phyloP scores from a whole-genome alignment of 23 red algal genomes.

The Gracilaria vermiculophylla region DNA sequence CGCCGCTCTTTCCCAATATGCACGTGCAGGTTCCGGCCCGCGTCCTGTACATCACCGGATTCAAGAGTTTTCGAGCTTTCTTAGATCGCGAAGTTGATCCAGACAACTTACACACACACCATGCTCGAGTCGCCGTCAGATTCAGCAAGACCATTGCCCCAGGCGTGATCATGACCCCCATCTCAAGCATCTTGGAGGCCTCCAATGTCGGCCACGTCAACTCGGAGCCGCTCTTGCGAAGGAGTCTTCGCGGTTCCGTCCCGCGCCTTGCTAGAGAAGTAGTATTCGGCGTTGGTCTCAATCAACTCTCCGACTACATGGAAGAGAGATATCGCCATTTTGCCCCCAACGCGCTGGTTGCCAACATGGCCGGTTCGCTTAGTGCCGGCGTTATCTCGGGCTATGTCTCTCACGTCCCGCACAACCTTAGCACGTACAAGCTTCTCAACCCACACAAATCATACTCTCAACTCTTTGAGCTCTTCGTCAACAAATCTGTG shows the following conservation, averaged over 20 bases:
- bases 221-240: constrained; percentile 24
- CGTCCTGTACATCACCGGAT: constrained; percentile 69
- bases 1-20: constrained; percentile 74
- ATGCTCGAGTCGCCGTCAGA: constrained; percentile 24
- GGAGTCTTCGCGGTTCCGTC: constrained; percentile 30
- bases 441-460: constrained; percentile 57
- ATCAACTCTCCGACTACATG: constrained; percentile 75
- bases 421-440: constrained; percentile 75
- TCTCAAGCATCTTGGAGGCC: constrained; percentile 77
- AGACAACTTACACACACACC: constrained; percentile 1
- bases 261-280: constrained; percentile 64
- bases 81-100: constrained; percentile 52
- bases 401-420: constrained; percentile 75
- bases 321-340: constrained; percentile 60
- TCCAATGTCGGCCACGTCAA: constrained; percentile 62
- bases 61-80: constrained; percentile 68
- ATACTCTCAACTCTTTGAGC: constrained; percentile 56
- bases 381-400: constrained; percentile 67
- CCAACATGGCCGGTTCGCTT: constrained; percentile 56
- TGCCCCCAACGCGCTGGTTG: constrained; percentile 24
- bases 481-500: constrained; percentile 67
- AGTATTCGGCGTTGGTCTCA: constrained; percentile 78
- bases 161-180: constrained; percentile 74
- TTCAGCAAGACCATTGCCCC: constrained; percentile 62
- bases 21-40: constrained; percentile 83